phyloP scores from a whole-genome alignment of 352 stramenopile species.

The Phytopythium kandeliae region DNA sequence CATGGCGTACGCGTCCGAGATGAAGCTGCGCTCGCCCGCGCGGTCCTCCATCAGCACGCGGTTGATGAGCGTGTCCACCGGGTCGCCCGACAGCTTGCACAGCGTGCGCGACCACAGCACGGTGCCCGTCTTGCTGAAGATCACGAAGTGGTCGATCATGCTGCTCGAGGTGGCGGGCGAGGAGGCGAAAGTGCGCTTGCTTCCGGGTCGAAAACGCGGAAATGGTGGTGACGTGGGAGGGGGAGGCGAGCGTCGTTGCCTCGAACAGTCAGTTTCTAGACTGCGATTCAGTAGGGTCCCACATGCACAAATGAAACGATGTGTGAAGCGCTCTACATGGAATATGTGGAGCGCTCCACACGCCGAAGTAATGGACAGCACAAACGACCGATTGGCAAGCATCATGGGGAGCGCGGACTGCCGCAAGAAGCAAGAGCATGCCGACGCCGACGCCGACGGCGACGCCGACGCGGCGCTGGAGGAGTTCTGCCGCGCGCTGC shows the following conservation, averaged over 20 bases:
- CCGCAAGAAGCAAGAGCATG: too few species aligned
- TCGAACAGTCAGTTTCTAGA: background rate
- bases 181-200: background rate
- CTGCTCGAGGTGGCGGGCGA: background rate
- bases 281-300: background rate
- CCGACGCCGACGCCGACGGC: too few species aligned
- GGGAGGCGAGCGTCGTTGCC: background rate
- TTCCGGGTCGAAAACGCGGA: background rate
- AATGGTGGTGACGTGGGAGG: background rate
- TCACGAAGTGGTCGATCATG: constrained; percentile 92
- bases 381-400: background rate
- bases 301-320: constrained; percentile 2
- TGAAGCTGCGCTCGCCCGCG: constrained; percentile 80
- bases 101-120: constrained; percentile 89
- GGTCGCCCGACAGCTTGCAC: constrained; percentile 81
- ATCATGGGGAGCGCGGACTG: too few species aligned
- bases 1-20: constrained; percentile 82
- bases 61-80: constrained; percentile 85
- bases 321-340: constrained; percentile 8
- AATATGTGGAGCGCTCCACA: background rate
- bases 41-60: constrained; percentile 89
- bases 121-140: constrained; percentile 89
- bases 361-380: too few species aligned
- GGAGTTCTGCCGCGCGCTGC: constrained; percentile 47
- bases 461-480: constrained; percentile 21